phyloP scores from a whole-genome alignment of 2,329 filamentous ascomycete species.

The Epichloe festucae region DNA sequence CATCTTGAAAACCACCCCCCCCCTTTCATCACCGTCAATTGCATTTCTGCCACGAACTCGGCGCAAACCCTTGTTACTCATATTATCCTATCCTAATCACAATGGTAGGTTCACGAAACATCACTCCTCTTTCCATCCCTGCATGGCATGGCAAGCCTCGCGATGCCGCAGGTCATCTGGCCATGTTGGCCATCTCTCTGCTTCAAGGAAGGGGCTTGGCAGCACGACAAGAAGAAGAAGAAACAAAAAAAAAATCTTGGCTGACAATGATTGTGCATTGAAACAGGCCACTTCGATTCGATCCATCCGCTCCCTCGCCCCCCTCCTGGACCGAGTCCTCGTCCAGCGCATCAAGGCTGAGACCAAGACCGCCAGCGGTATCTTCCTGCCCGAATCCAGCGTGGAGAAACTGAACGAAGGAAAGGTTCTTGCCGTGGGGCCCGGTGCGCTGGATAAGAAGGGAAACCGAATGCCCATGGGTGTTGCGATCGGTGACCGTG shows the following conservation, averaged over 20 bases:
- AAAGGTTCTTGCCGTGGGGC: slow-evolving; percentile 88
- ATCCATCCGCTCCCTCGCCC: slow-evolving; percentile 92
- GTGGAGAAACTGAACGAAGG: slow-evolving; percentile 99
- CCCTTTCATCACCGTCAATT: slow-evolving; percentile 1
- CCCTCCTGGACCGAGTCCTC: slow-evolving; percentile 89
- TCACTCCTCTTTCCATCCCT: background rate
- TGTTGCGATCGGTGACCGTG: slow-evolving; percentile 74
- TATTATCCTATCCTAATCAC: slow-evolving; percentile 10
- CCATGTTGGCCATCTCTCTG: background rate
- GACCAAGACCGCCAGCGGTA: slow-evolving; percentile 87
- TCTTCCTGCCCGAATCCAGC: slow-evolving; percentile 93
- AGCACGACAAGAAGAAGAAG: background rate
- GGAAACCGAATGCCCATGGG: slow-evolving; percentile 79
- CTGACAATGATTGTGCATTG: too few relatives aligned
- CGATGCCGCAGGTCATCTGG: background rate
- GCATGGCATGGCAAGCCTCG: background rate
- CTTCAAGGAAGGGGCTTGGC: too few relatives aligned
- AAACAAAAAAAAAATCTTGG: too few relatives aligned
- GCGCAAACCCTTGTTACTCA: background rate
- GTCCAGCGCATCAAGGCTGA: slow-evolving; percentile 97
- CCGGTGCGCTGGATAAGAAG: slow-evolving; percentile 74
- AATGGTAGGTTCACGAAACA: slow-evolving; percentile 13
- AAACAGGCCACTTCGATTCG: slow-evolving; percentile 62
- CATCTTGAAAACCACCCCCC: slow-evolving; percentile 6
- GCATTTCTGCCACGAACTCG: background rate